Conservation (phyloP, 2,329 filamentous ascomycete genomes). For the Periconia macrospinosa region DNA sequence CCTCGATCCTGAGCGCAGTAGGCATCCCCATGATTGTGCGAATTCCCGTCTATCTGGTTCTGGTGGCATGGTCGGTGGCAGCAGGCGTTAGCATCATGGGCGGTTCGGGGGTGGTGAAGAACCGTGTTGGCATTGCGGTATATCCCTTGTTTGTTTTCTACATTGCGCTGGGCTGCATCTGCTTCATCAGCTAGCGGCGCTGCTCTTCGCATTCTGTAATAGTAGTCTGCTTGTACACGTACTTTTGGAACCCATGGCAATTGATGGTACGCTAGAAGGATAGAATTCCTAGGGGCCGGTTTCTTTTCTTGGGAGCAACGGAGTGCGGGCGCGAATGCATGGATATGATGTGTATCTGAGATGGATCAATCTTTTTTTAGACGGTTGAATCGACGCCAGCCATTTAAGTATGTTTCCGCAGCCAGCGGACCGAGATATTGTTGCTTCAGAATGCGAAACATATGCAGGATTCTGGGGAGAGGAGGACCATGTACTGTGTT, state of each 20-base stretch:
- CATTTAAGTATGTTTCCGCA: too few relatives aligned
- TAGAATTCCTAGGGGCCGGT: too few relatives aligned
- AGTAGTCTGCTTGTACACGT: constrained; percentile 4
- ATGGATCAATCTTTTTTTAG: too few relatives aligned
- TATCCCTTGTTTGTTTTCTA: constrained; percentile 97
- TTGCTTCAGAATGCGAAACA: too few relatives aligned
- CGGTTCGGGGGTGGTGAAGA: constrained; percentile 92
- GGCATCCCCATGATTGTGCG: constrained; percentile 76
- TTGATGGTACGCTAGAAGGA: too few relatives aligned
- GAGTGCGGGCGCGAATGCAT: too few relatives aligned
- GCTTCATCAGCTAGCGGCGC: constrained; percentile 81
- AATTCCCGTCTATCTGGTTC: constrained; percentile 85
- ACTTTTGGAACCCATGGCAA: neutral
- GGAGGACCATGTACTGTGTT: too few relatives aligned
- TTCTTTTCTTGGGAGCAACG: too few relatives aligned
- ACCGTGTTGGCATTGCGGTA: constrained; percentile 89
- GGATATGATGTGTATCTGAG: too few relatives aligned
- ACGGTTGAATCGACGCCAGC: too few relatives aligned
- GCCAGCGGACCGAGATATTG: too few relatives aligned
- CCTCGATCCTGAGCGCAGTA: constrained; percentile 83
- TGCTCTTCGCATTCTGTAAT: constrained; percentile 6
- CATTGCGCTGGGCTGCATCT: constrained; percentile 86
- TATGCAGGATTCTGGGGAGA: too few relatives aligned
- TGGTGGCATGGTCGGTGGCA: constrained; percentile 90
- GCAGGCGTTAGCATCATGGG: constrained; percentile 95